phyloP scores from a whole-genome alignment of 192 early-diverging fungal species.

The Coemansia sp. region DNA sequence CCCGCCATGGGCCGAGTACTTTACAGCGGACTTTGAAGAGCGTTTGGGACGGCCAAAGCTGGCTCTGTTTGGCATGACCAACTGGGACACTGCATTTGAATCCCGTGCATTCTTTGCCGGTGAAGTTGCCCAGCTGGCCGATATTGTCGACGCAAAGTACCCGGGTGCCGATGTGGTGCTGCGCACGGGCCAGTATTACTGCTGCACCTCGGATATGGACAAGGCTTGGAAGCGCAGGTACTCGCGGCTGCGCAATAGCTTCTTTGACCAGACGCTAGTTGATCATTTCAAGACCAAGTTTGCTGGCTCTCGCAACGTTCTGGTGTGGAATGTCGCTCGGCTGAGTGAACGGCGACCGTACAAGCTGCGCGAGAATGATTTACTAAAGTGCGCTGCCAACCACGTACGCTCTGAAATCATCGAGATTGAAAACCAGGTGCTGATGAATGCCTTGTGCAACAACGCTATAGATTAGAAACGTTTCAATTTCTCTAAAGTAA shows the following conservation, averaged over 20 bases:
- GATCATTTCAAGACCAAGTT: conserved; percentile 20
- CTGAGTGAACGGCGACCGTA: conserved; percentile 39
- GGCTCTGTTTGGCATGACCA: conserved; percentile 46
- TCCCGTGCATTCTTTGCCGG: conserved; percentile 23
- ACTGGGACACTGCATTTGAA: conserved; percentile 57
- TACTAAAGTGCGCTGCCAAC: conserved; percentile 46
- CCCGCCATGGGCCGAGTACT: conserved; percentile 30
- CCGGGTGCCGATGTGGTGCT: conserved; percentile 37
- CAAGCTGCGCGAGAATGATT: conserved; percentile 17
- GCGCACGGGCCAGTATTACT: conserved; percentile 57
- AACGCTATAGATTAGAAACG: not conserved
- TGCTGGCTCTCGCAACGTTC: conserved; percentile 11
- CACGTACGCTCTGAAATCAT: conserved; percentile 55
- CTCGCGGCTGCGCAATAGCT: conserved; percentile 28
- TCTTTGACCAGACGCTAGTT: conserved; percentile 29
- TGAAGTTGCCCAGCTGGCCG: conserved; percentile 25
- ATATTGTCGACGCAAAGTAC: conserved; percentile 30
- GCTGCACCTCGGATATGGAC: conserved; percentile 52
- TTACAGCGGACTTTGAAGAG: conserved; percentile 1
- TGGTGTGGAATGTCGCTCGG: conserved; percentile 50
- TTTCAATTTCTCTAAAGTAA: not conserved
- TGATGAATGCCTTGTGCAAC: conserved; percentile 30
- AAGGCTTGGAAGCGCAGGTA: conserved; percentile 32
- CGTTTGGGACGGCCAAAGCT: conserved; percentile 13
- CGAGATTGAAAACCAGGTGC: conserved; percentile 54